These are phyloP conservation scores for Pichia cephalocereana DNA, from an alignment of 805 yeast genomes.

Conservation along the genomic window DNA sequence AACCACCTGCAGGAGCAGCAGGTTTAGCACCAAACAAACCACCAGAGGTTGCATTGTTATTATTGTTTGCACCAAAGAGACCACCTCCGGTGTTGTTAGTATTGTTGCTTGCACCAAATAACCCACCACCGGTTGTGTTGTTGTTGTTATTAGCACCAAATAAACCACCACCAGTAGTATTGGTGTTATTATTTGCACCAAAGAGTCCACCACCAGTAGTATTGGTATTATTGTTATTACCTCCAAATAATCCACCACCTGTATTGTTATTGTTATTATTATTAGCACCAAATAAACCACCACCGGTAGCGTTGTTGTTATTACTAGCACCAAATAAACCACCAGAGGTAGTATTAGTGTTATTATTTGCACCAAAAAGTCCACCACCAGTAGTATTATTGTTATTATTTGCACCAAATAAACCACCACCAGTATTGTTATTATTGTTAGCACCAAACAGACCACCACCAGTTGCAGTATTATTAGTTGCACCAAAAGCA, in stretches of 20 bases:
- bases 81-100: conserved; percentile 13
- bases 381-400: conserved; percentile 21
- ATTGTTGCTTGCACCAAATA: conserved; percentile 25
- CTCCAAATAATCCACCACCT: conserved; percentile 25
- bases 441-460: conserved; percentile 18
- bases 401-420: conserved; percentile 17
- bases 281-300: conserved; percentile 28
- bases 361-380: conserved; percentile 26
- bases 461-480: conserved; percentile 12
- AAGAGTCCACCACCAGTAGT: conserved; percentile 16
- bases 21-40: conserved; percentile 11
- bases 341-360: conserved; percentile 3
- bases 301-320: conserved; percentile 8
- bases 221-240: conserved; percentile 10
- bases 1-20: conserved; percentile 12
- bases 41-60: conserved; percentile 11
- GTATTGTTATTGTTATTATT: conserved; percentile 7
- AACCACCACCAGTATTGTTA: conserved; percentile 6
- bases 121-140: conserved; percentile 20
- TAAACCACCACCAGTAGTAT: conserved; percentile 14
- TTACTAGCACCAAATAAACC: conserved; percentile 11
- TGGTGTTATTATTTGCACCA: conserved; percentile 14
- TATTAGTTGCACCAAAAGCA: conserved; percentile 29
- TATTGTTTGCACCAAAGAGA: conserved; percentile 15
- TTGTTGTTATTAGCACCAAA: conserved; percentile 25